Base-by-base conservation (phyloP, 2,329 filamentous ascomycete genomes). In the Emergomyces pasteurianus region DNA sequence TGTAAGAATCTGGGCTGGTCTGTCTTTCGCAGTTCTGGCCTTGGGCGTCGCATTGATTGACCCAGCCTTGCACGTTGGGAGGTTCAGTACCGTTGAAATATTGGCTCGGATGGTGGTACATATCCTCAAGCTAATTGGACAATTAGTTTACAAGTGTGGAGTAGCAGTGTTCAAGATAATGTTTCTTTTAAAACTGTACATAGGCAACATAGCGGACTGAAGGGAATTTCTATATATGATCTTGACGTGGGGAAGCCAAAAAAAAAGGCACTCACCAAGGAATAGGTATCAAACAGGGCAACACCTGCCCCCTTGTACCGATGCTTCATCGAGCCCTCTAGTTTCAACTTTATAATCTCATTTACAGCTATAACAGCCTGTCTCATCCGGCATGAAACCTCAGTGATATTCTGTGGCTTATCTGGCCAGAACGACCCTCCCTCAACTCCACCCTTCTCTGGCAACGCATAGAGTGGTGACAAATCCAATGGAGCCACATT, bases 401-500 rank as follows among this genome's bases (percentile, higher is more conserved):
- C 74, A 0, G 81, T 84, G 42, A 74, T 68, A 65, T 84, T 84
- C n/a, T 64, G 63, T 3, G 71, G 70, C 64, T 81, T 80, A 54
- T 79, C 69, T 0, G 72, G 69, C 77, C 77, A 83, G 66, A 74
- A 83, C 58, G 75, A 71, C 2, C 73, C 77, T n/a, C 68, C 65
- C 16, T 69, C 68, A 0, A 79, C 67, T 5, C 79, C 80, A 31
- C 75, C 76, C 34, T 76, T 73, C 26, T 73, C 76, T 0, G 75
- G 76, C 1, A 76, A 75, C 0, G 82, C 82, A 69, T 92, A 92
- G 61, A 86, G 73, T 0, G 88, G 88, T 1, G 82, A 75, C n/a
- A 86, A 73, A 56, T 91, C 78, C 53, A 92, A 75, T 0, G 89
- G 88, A 0, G 81, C 83, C 16, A 81, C 73, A 69, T 90, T 90